These are phyloP conservation scores for Wallacemonas sp. DNA, from an alignment of 208 protist genomes.

Conservation along the genomic window DNA sequence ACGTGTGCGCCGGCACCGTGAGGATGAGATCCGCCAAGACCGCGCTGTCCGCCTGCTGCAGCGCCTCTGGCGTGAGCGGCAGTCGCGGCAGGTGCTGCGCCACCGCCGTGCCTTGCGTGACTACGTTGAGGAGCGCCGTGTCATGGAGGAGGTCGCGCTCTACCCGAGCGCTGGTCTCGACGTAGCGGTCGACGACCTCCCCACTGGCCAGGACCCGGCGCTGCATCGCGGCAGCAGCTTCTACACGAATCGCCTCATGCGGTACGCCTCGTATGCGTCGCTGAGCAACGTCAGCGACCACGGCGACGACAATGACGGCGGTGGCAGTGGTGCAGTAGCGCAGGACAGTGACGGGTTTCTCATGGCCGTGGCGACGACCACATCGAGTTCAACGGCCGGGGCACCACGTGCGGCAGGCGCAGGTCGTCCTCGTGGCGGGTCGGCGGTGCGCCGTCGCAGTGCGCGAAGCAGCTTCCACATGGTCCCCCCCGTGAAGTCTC, in stretches of 20 bases:
- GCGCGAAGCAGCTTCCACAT: conserved; percentile 15
- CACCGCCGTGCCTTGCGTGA: background rate
- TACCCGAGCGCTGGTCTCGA: background rate
- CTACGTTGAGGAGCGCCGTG: conserved; percentile 13
- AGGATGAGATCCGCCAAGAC: conserved; percentile 10
- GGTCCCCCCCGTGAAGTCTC: background rate
- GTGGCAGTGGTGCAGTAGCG: background rate
- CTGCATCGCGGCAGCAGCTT: background rate
- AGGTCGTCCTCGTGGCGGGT: background rate
- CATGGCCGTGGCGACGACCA: background rate
- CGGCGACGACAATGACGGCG: background rate
- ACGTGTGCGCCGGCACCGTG: conserved; percentile 3
- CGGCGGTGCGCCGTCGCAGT: background rate
- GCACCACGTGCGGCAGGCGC: background rate
- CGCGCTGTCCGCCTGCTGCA: conserved; percentile 38
- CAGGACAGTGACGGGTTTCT: background rate
- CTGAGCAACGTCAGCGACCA: background rate
- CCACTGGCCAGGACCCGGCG: background rate
- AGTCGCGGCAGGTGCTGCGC: conserved; percentile 13
- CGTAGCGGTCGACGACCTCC: background rate
- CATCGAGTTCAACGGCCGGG: background rate
- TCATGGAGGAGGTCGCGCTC: background rate
- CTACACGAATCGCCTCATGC: conserved; percentile 11
- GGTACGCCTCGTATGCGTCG: conserved; percentile 10
- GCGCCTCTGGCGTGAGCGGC: conserved; percentile 25